phyloP scores from a whole-genome alignment of 805 yeast genomes.

The Kodamaea hsintzibuensis region DNA sequence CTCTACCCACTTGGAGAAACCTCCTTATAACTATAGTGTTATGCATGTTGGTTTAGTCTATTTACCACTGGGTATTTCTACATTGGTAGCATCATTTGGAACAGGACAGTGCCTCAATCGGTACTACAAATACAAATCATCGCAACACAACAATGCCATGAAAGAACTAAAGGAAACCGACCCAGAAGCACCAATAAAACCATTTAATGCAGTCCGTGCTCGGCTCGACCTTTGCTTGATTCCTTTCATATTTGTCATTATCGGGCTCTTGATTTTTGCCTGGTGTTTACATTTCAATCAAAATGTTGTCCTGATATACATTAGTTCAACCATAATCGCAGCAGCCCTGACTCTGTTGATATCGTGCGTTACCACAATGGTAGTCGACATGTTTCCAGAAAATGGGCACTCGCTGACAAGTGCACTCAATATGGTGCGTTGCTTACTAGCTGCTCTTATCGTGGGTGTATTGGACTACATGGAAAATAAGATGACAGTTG shows the following conservation, averaged over 20 bases:
- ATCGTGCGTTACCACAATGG: constrained; percentile 58
- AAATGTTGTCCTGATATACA: constrained; percentile 54
- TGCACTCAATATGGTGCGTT: constrained; percentile 72
- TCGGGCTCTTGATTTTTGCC: constrained; percentile 57
- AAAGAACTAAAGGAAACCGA: constrained; percentile 13
- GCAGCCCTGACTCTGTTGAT: constrained; percentile 55
- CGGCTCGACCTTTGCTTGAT: constrained; percentile 19
- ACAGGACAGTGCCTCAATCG: constrained; percentile 60
- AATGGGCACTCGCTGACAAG: constrained; percentile 74
- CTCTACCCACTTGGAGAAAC: constrained; percentile 51
- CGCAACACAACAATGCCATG: background rate
- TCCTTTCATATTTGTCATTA: background rate
- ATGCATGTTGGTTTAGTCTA: constrained; percentile 69
- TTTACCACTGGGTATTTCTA: constrained; percentile 71
- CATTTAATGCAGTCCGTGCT: background rate
- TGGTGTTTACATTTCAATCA: constrained; percentile 63
- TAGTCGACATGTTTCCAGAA: constrained; percentile 72
- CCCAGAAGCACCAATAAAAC: background rate
- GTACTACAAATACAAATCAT: constrained; percentile 39
- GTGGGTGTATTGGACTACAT: constrained; percentile 65
- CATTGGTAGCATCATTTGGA: constrained; percentile 56
- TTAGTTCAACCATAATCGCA: constrained; percentile 58
- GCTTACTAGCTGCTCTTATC: constrained; percentile 67
- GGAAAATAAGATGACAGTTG: constrained; percentile 57
- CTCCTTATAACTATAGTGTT: constrained; percentile 51